Evolutionary conservation across 176 grass and related monocot genomes (phyloP).

Genomic region (Lolium multiflorum): DNA sequence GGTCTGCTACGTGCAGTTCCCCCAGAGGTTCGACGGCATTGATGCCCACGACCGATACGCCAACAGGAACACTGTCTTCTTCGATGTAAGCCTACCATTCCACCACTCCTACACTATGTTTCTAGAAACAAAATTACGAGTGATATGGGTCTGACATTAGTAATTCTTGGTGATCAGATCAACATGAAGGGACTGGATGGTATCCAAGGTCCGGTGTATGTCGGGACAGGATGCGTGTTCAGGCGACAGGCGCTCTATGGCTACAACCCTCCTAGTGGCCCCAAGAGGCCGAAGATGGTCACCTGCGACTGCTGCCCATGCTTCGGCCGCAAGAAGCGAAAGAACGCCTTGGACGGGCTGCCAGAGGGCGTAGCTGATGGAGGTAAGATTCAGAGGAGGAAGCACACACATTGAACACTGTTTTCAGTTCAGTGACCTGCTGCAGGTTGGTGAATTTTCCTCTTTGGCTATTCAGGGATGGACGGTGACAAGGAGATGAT

Average conservation of each 20-base stretch:
- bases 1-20: constrained; percentile 98
- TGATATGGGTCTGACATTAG: constrained; percentile 15
- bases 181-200: constrained; percentile 99
- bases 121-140: background rate
- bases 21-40: constrained; percentile 99
- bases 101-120: background rate
- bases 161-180: constrained; percentile 55
- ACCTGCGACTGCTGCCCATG: constrained; percentile 97
- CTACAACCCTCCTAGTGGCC: constrained; percentile 94
- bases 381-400: constrained; percentile 47
- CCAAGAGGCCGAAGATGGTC: constrained; percentile 96
- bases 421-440: background rate
- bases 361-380: constrained; percentile 52
- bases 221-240: constrained; percentile 95
- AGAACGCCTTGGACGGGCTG: constrained; percentile 67
- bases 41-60: constrained; percentile 88
- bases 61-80: constrained; percentile 98
- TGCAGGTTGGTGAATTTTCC: background rate
- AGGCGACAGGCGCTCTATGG: constrained; percentile 94
- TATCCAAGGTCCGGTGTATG: constrained; percentile 94
- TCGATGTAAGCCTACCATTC: constrained; percentile 64
- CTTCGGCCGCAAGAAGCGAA: constrained; percentile 90
- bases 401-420: background rate
- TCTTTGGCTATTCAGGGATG: constrained; percentile 47
- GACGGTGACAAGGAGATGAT: constrained; percentile 88